Evolutionary conservation across 2,329 filamentous ascomycete genomes (phyloP).

Genomic region (Botrytis byssoidea): DNA sequence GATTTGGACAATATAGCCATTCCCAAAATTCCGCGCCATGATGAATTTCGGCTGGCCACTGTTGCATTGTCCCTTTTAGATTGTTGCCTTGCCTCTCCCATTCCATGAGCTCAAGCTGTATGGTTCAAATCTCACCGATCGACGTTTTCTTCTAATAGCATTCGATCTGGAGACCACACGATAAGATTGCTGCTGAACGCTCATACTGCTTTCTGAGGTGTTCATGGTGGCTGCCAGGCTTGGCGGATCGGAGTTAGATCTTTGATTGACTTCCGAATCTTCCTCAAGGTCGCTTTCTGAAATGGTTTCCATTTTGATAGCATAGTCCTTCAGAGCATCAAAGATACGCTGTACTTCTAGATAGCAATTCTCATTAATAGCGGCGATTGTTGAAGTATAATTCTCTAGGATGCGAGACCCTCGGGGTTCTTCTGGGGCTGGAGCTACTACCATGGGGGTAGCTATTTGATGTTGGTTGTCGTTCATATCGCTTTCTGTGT

Average conservation of each 20-base stretch:
- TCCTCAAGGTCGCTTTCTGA: not conserved
- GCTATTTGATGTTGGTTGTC: not conserved
- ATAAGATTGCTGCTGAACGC: not conserved
- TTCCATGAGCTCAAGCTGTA: not conserved
- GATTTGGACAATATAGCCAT: not conserved
- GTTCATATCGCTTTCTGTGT: not conserved
- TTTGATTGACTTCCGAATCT: not conserved
- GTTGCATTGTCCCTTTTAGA: not conserved
- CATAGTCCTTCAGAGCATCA: accelerated
- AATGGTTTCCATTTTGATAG: not conserved
- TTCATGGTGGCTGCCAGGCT: not conserved
- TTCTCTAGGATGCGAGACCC: not conserved
- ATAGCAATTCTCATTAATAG: accelerated
- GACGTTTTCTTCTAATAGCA: not conserved
- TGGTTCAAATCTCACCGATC: not conserved
- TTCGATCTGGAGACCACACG: not conserved
- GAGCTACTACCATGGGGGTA: not conserved
- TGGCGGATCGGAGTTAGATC: not conserved
- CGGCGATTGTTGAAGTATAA: not conserved
- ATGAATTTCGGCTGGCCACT: not conserved
- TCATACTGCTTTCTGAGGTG: not conserved
- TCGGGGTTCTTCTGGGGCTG: not conserved
- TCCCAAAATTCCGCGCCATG: not conserved
- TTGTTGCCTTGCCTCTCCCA: not conserved
- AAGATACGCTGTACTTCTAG: accelerated